Evolutionary conservation across 2,329 filamentous ascomycete genomes (phyloP).

Genomic region (Fusarium praegraminearum): DNA sequence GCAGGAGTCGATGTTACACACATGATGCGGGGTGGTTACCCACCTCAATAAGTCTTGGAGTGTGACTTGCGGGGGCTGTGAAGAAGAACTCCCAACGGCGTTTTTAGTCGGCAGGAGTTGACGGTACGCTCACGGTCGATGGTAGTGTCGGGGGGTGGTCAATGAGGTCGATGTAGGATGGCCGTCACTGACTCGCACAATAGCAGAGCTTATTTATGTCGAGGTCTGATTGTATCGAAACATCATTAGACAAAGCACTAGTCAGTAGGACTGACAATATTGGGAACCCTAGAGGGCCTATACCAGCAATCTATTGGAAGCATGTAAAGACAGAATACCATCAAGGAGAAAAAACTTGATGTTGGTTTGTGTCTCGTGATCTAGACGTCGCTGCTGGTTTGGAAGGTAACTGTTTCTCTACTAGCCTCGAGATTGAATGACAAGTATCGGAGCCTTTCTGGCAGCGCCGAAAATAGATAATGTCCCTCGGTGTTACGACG

Average conservation of each 20-base stretch:
- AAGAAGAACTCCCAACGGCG: background rate
- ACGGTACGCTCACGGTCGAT: background rate
- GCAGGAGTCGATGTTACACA: conserved; percentile 59
- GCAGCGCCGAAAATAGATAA: background rate
- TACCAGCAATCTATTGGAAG: background rate
- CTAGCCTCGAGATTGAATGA: background rate
- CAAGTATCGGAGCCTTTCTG: background rate
- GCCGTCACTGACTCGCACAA: background rate
- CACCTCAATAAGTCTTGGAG: conserved; percentile 3
- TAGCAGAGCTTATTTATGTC: background rate
- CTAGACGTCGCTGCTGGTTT: background rate
- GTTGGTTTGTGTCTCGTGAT: background rate
- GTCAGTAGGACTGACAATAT: background rate
- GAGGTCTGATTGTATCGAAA: background rate
- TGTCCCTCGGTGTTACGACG: background rate
- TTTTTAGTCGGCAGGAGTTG: background rate
- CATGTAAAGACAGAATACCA: background rate
- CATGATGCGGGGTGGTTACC: conserved; percentile 54
- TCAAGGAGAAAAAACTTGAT: background rate
- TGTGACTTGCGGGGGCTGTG: background rate
- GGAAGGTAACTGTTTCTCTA: background rate
- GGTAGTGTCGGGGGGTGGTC: background rate
- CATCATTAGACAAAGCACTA: background rate
- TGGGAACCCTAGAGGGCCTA: background rate
- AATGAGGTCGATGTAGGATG: background rate